These are phyloP conservation scores for Chrysosporium queenslandicum DNA, from an alignment of 2,329 filamentous ascomycete genomes.

Conservation along the genomic window DNA sequence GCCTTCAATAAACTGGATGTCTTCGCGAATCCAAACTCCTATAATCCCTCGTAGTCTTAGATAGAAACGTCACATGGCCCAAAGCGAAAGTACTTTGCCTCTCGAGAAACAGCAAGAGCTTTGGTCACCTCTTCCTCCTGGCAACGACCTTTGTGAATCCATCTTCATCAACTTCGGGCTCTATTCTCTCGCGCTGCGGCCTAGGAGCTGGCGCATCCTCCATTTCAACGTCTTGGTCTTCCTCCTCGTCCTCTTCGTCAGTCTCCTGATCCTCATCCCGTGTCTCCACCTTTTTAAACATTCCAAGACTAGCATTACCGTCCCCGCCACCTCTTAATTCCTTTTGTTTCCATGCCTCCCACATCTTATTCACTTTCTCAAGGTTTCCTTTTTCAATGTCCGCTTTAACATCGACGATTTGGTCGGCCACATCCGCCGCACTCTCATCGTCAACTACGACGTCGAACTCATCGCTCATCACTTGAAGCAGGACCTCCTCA, in stretches of 20 bases:
- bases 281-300: constrained; percentile 32
- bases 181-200: constrained; percentile 48
- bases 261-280: constrained; percentile 46
- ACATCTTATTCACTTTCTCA: constrained; percentile 54
- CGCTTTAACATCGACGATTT: constrained; percentile 58
- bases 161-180: constrained; percentile 68
- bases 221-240: constrained; percentile 52
- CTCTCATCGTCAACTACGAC: constrained; percentile 86
- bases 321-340: constrained; percentile 44
- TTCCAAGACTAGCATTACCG: constrained; percentile 12
- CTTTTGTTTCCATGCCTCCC: constrained; percentile 34
- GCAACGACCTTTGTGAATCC: constrained; percentile 67
- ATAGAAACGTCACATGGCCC: no score
- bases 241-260: constrained; percentile 49
- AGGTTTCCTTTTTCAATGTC: constrained; percentile 58
- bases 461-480: constrained; percentile 94
- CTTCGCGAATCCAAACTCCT: not conserved
- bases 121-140: constrained; percentile 49
- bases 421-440: constrained; percentile 59
- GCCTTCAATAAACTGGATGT: not conserved
- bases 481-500: constrained; percentile 73
- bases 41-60: not conserved
- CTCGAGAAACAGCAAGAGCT: not conserved
- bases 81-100: no score
- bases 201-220: constrained; percentile 51